Percentiles rank a stretch among this genome's conserved stretches.
Conservation (phyloP, 495 filamentous ascomycete genomes). For the Talaromyces stipitatus region DNA sequence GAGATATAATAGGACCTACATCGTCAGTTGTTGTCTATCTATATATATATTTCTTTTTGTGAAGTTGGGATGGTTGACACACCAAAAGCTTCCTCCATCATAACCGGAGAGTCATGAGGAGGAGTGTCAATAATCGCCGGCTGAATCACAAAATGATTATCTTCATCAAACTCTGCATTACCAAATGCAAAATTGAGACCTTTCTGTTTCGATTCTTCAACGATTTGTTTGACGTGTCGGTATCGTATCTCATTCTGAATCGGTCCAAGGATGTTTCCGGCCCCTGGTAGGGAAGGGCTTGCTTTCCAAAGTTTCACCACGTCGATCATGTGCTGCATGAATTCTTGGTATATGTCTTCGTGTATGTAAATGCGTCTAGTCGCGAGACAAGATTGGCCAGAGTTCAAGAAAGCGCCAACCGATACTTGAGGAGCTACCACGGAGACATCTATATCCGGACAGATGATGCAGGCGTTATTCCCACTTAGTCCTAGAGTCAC, state of each 20-base stretch:
- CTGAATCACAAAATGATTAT: slow-evolving; percentile 36
- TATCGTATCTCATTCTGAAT: slow-evolving; percentile 50
- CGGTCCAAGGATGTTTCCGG: slow-evolving; percentile 7
- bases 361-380: slow-evolving; percentile 59
- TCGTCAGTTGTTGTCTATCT: background rate
- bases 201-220: slow-evolving; percentile 33
- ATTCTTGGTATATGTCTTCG: slow-evolving; percentile 50
- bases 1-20: slow-evolving; percentile 39
- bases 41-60: background rate
- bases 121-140: slow-evolving; percentile 48
- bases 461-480: slow-evolving; percentile 56
- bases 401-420: slow-evolving; percentile 46
- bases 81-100: slow-evolving; percentile 31
- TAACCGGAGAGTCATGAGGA: slow-evolving; percentile 35
- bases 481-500: slow-evolving; percentile 50
- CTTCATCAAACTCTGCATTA: slow-evolving; percentile 17
- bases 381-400: slow-evolving; percentile 49
- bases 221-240: slow-evolving; percentile 35
- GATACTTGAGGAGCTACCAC: slow-evolving; percentile 47
- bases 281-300: slow-evolving; percentile 20
- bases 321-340: slow-evolving; percentile 42
- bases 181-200: slow-evolving; percentile 39
- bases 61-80: background rate
- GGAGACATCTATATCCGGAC: slow-evolving; percentile 53
- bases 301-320: slow-evolving; percentile 41